Evolutionary conservation across 768 basidiomycete species (phyloP), one percentile per base, ranked within the genome.

Genomic region (Peribolospora kevripleyi): DNA sequence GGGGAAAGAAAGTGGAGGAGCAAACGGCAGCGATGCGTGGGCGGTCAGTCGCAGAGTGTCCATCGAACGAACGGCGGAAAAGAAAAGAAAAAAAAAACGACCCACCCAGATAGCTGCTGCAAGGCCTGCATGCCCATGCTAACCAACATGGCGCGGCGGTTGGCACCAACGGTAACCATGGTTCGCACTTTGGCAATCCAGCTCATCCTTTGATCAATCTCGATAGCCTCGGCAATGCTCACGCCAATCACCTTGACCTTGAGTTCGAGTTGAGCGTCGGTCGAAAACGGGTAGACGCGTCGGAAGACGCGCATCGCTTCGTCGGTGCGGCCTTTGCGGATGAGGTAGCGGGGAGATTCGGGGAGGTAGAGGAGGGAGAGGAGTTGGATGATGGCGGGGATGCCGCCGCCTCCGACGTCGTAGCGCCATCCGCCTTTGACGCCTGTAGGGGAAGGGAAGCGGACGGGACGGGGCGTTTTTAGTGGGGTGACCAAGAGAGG

Each of bases 71-170:
- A 25, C 25, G 25, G 25, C 25, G 25, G 25, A 25, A 25, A 25
- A 25, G 7, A 36, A 7, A 9, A 4, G 5, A n/a, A 36, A 7
- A 9, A 4, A 10, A 42, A 25, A 6, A 41, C 36, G 7, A 55
- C 54, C 42, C n/a, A 57, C 38, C 84, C 84, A 58, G 78, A 84
- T 0, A 85, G 71, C 63, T 85, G 84, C 63, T 87, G 84, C 67
- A 78, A 79, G 0, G 80, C 82, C 68, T 85, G 83, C 66, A 85
- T 76, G 48, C 80, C 83, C 63, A 81, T 82, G 7, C 75, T 80
- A 10, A 86, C 72, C 59, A 81, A 80, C 36, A 63, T 48, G 0
- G 61, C 63, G 11, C 62, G 52, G 36, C 60, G 56, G 53, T 62
- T 64, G 38, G 58, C 47, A 4, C 57, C 58, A 48, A 58, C 51